Percentiles rank a stretch among this genome's conserved stretches.
Evolutionary conservation across 352 stramenopile species (phyloP).

Genomic region (Saprolegnia parasitica): DNA sequence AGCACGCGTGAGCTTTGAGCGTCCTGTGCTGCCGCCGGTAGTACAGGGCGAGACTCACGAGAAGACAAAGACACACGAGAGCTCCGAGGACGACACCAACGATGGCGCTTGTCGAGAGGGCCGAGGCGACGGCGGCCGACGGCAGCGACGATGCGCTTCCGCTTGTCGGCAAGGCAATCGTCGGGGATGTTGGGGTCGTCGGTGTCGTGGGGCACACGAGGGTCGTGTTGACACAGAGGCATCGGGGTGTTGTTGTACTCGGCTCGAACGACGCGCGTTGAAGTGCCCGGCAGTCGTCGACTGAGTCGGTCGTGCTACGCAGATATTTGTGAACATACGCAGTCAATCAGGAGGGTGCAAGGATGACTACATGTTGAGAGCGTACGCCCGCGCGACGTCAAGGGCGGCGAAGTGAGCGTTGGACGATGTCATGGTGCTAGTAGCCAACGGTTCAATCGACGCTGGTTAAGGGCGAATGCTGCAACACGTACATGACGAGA

Average conservation of each 20-base stretch:
- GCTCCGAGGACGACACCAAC: not conserved
- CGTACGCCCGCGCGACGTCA: not conserved
- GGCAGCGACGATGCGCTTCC: not conserved
- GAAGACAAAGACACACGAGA: not conserved
- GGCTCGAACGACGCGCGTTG: constrained; percentile 1
- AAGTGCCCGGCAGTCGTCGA: not conserved
- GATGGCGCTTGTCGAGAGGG: not conserved
- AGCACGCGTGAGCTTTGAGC: not conserved
- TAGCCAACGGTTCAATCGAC: too few relatives aligned
- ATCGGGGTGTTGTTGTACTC: not conserved
- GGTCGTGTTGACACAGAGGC: constrained; percentile 1
- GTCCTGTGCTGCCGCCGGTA: not conserved
- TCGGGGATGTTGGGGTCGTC: not conserved
- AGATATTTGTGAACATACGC: not conserved
- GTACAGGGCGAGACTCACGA: not conserved
- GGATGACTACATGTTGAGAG: not conserved
- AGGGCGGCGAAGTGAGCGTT: not conserved
- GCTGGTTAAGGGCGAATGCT: too few relatives aligned
- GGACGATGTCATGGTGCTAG: too few relatives aligned
- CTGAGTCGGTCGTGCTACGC: not conserved
- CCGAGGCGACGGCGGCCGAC: not conserved
- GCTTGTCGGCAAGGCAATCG: constrained; percentile 1
- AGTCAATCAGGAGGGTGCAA: not conserved
- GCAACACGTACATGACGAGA: not conserved
- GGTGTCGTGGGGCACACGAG: not conserved